Base-by-base conservation (phyloP, 192 early-diverging fungal genomes). In the Backusella tarrabulga region DNA sequence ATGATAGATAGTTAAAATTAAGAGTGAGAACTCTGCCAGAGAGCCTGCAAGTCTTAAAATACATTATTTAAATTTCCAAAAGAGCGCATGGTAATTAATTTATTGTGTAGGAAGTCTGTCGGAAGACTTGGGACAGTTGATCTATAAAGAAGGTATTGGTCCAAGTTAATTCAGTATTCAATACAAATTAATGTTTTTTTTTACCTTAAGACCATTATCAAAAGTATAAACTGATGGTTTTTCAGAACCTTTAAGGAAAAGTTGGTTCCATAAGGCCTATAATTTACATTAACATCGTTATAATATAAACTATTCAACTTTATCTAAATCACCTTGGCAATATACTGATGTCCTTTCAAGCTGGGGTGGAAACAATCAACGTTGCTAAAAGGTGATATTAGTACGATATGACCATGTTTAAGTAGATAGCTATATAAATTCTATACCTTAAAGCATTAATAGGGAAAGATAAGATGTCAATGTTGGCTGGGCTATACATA, bases 311-410 rank as follows among this genome's bases (percentile, higher is more conserved):
- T 17, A 44, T 17, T 44, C 14, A 1, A 44, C 42, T 17, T 44
- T 44, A 4, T 44, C 15, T 17, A 66, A 34, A 35, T 34, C 71
- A 71, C 69, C 71, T 73, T 76, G 17, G 75, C 63, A 3, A 80
- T 50, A 40, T 35, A 76, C 56, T 80, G 11, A 44, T 80, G 75
- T 9, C 60, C 79, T 9, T 54, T 68, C 19, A 46, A 32, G 15
- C 75, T 73, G 9, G 75, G 73, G 66, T 76, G 74, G 52, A 80
- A 80, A 26, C 74, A 80, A 34, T 76, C 72, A 38, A 70, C 26
- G 19, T 73, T 69, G 36, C 79, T 70, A 52, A 46, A 66, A 38
- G 14, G 12, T 38, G 1, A 68, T 50, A 34, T 72, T 26, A 46
- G 23, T 6, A 32, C 17, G 34, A 46, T 34, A 34, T 50, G 6